phyloP scores from a whole-genome alignment of 352 stramenopile species.

The Phytophthora chlamydospora region DNA sequence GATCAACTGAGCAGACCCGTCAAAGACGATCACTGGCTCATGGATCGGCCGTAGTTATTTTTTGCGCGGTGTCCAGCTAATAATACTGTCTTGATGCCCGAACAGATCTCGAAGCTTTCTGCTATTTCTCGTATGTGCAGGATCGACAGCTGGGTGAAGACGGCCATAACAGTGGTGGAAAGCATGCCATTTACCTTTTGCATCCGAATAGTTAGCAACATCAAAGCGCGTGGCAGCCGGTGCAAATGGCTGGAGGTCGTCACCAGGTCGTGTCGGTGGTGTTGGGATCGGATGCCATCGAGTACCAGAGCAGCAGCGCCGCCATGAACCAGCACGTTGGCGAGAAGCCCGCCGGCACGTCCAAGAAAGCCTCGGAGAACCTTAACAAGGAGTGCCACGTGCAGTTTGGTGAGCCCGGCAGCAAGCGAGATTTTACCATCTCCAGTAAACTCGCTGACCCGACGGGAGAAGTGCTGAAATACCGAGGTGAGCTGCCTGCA shows the following conservation, averaged over 20 bases:
- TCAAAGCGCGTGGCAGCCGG: background rate
- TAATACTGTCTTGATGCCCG: conserved; percentile 27
- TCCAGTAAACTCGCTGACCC: conserved; percentile 61
- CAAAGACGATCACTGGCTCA: too few relatives aligned
- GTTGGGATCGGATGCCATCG: conserved; percentile 59
- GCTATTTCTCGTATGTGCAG: conserved; percentile 24
- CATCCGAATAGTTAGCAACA: background rate
- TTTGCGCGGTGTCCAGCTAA: conserved; percentile 20
- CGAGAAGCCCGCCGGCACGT: conserved; percentile 11
- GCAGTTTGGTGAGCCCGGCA: conserved; percentile 65
- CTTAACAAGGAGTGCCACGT: conserved; percentile 73
- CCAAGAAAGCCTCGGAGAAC: conserved; percentile 36
- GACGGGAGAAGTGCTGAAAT: conserved; percentile 71
- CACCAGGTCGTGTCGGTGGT: conserved; percentile 69
- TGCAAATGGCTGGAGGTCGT: conserved; percentile 28
- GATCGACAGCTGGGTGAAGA: background rate
- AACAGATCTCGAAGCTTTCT: conserved; percentile 25
- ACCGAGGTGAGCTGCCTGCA: conserved; percentile 53
- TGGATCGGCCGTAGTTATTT: conserved; percentile 1
- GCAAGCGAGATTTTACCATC: conserved; percentile 63
- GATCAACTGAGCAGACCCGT: conserved; percentile 79
- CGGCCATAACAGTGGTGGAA: background rate
- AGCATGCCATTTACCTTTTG: conserved; percentile 25
- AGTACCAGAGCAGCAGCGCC: conserved; percentile 58
- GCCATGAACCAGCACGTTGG: conserved; percentile 56